These are phyloP conservation scores for Albifimbria verrucaria DNA, from an alignment of 2,329 filamentous ascomycete species.

Conservation along the genomic window DNA sequence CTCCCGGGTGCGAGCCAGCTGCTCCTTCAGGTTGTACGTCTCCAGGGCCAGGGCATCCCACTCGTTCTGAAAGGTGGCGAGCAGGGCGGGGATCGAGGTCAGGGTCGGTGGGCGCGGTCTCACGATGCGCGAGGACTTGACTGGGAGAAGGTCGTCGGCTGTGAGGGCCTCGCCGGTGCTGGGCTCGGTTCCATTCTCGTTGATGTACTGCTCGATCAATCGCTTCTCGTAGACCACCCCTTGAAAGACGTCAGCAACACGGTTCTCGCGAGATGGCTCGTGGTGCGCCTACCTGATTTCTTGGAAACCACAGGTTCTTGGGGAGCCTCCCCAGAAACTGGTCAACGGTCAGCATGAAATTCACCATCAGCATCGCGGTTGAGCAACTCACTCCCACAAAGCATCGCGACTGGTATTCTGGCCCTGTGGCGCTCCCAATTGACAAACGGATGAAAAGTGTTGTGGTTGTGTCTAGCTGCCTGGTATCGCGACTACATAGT, in stretches of 20 bases:
- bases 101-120: slow-evolving; percentile 87
- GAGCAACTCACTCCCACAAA: slow-evolving; percentile 42
- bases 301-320: slow-evolving; percentile 92
- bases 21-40: slow-evolving; percentile 85
- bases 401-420: slow-evolving; percentile 34
- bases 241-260: slow-evolving; percentile 29
- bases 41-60: slow-evolving; percentile 94
- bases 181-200: slow-evolving; percentile 89
- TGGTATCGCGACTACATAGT: slow-evolving; percentile 18
- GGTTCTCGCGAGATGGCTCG: neutral
- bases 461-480: slow-evolving; percentile 1
- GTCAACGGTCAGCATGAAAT: slow-evolving; percentile 13
- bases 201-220: slow-evolving; percentile 90
- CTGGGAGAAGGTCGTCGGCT: slow-evolving; percentile 78
- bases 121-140: slow-evolving; percentile 80
- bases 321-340: slow-evolving; percentile 95
- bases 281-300: slow-evolving; percentile 71
- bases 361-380: neutral
- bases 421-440: slow-evolving; percentile 26
- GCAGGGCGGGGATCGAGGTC: slow-evolving; percentile 91
- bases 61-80: slow-evolving; percentile 95
- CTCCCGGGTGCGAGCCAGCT: slow-evolving; percentile 84
- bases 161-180: slow-evolving; percentile 82
- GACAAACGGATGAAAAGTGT: slow-evolving; percentile 10
- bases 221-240: slow-evolving; percentile 93